Evolutionary conservation across 1,284 basidiomycete species (phyloP).

Genomic region (Ustanciosporium gigantosporum): DNA sequence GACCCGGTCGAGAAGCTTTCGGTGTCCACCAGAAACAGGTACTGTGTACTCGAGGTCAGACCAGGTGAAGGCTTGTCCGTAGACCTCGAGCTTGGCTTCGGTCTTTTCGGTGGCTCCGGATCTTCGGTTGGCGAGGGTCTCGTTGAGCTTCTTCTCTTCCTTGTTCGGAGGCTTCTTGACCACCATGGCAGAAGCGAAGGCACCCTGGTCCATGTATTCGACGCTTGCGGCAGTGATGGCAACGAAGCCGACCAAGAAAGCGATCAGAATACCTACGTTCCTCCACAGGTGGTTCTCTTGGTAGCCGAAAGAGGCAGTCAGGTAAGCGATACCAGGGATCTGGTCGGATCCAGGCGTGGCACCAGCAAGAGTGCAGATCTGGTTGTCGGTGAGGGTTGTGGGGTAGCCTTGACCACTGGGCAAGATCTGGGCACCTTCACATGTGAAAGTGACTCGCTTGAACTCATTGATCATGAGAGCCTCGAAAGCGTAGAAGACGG

Average conservation of each 20-base stretch:
- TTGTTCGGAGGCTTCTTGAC: slow-evolving; percentile 46
- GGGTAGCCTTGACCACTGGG: slow-evolving; percentile 35
- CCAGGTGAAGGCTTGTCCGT: slow-evolving; percentile 62
- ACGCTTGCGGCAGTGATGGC: slow-evolving; percentile 44
- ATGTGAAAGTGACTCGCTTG: slow-evolving; percentile 39
- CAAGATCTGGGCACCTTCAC: slow-evolving; percentile 34
- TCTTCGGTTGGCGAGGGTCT: slow-evolving; percentile 19
- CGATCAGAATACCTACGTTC: slow-evolving; percentile 64
- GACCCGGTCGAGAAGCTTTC: slow-evolving; percentile 74
- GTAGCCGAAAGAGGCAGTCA: slow-evolving; percentile 70
- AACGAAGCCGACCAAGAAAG: slow-evolving; percentile 52
- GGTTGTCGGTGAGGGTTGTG: slow-evolving; percentile 21
- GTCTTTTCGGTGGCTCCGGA: slow-evolving; percentile 35
- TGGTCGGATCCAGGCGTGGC: slow-evolving; percentile 59
- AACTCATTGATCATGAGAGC: slow-evolving; percentile 67
- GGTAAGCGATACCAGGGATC: slow-evolving; percentile 64
- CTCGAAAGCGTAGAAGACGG: slow-evolving; percentile 76
- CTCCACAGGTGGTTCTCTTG: slow-evolving; percentile 64
- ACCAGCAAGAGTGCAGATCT: slow-evolving; percentile 64
- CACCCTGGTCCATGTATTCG: slow-evolving; percentile 41
- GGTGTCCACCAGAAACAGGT: slow-evolving; percentile 66
- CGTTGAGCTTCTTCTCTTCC: slow-evolving; percentile 35
- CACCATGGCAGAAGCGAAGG: slow-evolving; percentile 53
- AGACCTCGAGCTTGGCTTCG: slow-evolving; percentile 44
- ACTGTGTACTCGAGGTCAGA: slow-evolving; percentile 64